Evolutionary conservation across 2,329 filamentous ascomycete species (phyloP).

Genomic region (Chaetomium sp.): DNA sequence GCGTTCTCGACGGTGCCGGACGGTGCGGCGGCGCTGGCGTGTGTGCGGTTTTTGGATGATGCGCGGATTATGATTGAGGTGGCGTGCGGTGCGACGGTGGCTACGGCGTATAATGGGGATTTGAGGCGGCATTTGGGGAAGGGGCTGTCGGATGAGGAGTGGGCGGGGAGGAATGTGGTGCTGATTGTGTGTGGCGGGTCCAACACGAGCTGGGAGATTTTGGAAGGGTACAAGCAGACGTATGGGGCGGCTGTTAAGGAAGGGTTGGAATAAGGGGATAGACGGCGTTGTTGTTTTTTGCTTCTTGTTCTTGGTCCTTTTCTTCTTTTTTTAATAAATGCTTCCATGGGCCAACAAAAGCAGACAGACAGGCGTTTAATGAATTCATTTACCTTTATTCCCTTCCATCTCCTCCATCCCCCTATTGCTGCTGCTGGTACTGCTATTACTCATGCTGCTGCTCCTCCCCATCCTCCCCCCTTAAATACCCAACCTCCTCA

Average conservation of each 20-base stretch:
- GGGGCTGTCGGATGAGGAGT: constrained; percentile 49
- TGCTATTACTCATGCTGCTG: no score
- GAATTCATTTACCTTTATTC: no score
- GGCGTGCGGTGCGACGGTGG: constrained; percentile 76
- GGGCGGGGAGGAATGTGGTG: constrained; percentile 65
- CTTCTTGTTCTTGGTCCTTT: background rate
- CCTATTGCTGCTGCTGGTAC: background rate
- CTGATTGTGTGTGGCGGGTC: constrained; percentile 79
- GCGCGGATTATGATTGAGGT: constrained; percentile 75
- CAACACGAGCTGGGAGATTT: constrained; percentile 55
- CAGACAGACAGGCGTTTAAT: background rate
- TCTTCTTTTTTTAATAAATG: background rate
- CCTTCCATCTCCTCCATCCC: no score
- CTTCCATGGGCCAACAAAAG: no score
- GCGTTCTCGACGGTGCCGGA: constrained; percentile 61
- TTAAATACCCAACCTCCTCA: constrained; percentile 22
- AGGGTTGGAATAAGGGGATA: background rate
- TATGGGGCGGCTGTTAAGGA: constrained; percentile 28
- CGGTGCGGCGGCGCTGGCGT: constrained; percentile 72
- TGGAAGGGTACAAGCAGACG: constrained; percentile 50
- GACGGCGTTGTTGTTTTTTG: background rate
- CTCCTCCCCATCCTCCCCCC: constrained; percentile 2
- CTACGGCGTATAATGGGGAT: constrained; percentile 56
- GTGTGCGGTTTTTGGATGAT: constrained; percentile 72
- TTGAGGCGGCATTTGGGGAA: constrained; percentile 55